Evolutionary conservation across 805 yeast species (phyloP).

Genomic region (Suhomyces kilbournensis): DNA sequence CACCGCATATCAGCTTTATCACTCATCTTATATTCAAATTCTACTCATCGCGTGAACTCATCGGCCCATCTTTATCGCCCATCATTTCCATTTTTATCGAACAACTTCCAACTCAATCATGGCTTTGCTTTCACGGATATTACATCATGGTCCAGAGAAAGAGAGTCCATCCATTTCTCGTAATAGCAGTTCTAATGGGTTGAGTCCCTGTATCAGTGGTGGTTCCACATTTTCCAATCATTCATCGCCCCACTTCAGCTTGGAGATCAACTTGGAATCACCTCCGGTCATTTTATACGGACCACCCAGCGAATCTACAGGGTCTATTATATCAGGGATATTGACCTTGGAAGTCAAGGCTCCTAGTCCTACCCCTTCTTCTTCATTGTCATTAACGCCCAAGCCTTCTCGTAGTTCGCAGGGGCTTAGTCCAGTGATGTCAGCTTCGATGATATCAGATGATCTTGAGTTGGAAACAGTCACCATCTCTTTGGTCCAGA

Average conservation of each 20-base stretch:
- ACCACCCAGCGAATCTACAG: slow-evolving; percentile 69
- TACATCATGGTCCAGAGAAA: slow-evolving; percentile 9
- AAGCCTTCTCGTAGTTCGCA: slow-evolving; percentile 1
- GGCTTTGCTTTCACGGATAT: slow-evolving; percentile 17
- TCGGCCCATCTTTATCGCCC: neutral
- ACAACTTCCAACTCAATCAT: slow-evolving; percentile 2
- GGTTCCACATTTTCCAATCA: slow-evolving; percentile 14
- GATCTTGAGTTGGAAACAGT: slow-evolving; percentile 56
- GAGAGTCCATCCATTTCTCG: slow-evolving; percentile 5
- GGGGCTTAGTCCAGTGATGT: neutral
- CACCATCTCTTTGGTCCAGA: slow-evolving; percentile 68
- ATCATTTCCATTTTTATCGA: neutral
- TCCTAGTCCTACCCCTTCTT: neutral
- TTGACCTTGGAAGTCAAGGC: slow-evolving; percentile 45
- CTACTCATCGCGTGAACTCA: neutral
- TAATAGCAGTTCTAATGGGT: neutral
- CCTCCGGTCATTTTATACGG: slow-evolving; percentile 93
- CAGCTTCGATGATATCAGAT: slow-evolving; percentile 24
- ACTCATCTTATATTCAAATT: neutral
- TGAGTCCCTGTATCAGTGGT: slow-evolving; percentile 1
- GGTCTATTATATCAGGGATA: slow-evolving; percentile 82
- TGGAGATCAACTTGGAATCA: slow-evolving; percentile 70
- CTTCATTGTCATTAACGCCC: neutral
- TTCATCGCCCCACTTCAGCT: slow-evolving; percentile 17
- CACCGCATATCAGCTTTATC: neutral